Evolutionary conservation across 805 yeast genomes (phyloP), one percentile per base, ranked within the genome.

Genomic region (Candida argentea): DNA sequence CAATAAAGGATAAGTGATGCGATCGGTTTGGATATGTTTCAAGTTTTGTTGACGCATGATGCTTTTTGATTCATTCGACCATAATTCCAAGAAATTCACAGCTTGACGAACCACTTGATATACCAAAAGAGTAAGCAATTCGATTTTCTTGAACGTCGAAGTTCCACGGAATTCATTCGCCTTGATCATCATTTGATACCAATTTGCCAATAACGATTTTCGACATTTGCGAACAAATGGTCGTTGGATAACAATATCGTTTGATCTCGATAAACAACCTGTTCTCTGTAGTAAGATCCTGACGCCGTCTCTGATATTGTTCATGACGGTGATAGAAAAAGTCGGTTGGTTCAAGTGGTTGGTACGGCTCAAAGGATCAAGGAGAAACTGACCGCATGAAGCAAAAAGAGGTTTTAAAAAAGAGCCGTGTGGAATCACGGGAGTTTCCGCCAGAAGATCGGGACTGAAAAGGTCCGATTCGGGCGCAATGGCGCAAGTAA

Each of bases 181-280:
- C 43, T 77, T 79, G 21, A 73, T 65, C 75, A 80, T 76, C 22
- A 82, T 57, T 29, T 73, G 75, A 37, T 81, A 80, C 94, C 93
- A 82, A 45, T 79, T 87, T 2, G 87, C 78, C 18, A 82, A 61
- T 31, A 82, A 52, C 21, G 73, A 64, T 48, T 82, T 82, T 38
- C 94, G 65, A 29, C 74, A 61, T 37, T 67, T 73, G 31, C 83
- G 59, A 10, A 82, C 70, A 3, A 67, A 48, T 2, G 83, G 76
- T 28, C 70, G 65, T 35, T 67, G 65, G 36, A 74, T 71, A 4
- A 82, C 87, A 25, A 79, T 63, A 17, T 74, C 75, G 38, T 77
- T 76, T 1, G 85, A 71, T 38, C 91, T 59, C 2, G 91, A 80
- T 12, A 82, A 67, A 53, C 89, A 80, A 34, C 76, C 77, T 0